A percentile compares a stretch with the other conserved stretches of the same genome.
These are phyloP conservation scores for Neopestalotiopsis sp. DNA, from an alignment of 2,329 filamentous ascomycete genomes.

Conservation along the genomic window DNA sequence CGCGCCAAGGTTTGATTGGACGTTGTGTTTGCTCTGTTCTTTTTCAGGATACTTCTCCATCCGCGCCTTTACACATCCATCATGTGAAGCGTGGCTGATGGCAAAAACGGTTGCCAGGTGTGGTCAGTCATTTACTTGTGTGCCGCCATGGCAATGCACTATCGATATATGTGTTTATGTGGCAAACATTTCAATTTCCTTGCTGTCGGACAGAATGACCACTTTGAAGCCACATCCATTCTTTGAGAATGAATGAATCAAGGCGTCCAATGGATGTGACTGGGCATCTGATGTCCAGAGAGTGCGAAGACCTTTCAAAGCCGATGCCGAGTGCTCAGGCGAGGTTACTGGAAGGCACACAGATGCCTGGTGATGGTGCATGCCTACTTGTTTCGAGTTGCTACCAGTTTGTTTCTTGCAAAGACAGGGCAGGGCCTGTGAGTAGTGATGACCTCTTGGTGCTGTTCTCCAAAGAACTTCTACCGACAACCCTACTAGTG, in stretches of 20 bases:
- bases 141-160: background rate
- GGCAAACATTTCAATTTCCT: background rate
- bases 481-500: background rate
- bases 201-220: background rate
- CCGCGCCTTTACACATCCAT: background rate
- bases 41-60: background rate
- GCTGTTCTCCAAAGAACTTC: background rate
- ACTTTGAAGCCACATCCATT: background rate
- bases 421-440: background rate
- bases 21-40: background rate
- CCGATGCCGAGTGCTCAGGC: background rate
- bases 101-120: background rate
- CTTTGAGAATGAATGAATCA: background rate
- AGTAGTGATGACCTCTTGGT: background rate
- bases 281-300: background rate
- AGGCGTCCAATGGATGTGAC: background rate
- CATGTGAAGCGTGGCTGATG: background rate
- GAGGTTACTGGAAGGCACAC: background rate
- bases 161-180: background rate
- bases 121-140: background rate
- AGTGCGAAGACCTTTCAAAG: background rate
- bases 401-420: slow-evolving; percentile 11
- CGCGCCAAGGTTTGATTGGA: background rate
- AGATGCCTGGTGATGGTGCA: background rate
- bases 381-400: slow-evolving; percentile 10